These are phyloP conservation scores for Trypethelium eluteriae DNA, from an alignment of 495 filamentous ascomycete species.

Conservation along the genomic window DNA sequence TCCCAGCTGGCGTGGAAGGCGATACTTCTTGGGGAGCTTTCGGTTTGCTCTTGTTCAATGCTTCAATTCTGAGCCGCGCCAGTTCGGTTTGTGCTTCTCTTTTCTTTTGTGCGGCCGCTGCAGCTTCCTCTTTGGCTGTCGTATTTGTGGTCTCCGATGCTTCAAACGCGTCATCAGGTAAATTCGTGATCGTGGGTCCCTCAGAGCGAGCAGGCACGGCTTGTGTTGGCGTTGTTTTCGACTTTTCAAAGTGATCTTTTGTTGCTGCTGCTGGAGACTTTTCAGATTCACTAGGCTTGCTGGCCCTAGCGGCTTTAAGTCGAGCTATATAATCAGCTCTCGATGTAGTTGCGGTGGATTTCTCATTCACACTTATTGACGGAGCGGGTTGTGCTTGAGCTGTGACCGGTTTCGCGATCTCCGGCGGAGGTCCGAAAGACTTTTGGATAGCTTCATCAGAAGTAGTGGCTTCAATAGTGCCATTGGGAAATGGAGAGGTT, in stretches of 20 bases:
- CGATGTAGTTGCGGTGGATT: conserved; percentile 24
- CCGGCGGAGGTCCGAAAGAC: neutral
- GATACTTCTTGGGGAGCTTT: conserved; percentile 10
- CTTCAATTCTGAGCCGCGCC: conserved; percentile 23
- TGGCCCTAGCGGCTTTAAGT: conserved; percentile 54
- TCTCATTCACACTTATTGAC: neutral
- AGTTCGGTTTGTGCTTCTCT: conserved; percentile 25
- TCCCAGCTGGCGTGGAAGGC: conserved; percentile 26
- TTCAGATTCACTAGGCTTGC: conserved; percentile 23
- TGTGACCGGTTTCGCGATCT: neutral
- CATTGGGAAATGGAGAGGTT: neutral
- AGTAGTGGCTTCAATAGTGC: neutral
- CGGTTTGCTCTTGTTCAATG: conserved; percentile 13
- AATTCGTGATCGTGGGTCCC: neutral
- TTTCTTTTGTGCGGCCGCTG: conserved; percentile 12
- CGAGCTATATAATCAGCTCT: conserved; percentile 70
- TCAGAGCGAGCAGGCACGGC: neutral
- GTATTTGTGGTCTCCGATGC: neutral
- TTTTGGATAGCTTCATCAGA: neutral
- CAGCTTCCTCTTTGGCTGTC: neutral
- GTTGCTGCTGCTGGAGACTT: neutral
- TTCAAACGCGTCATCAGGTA: neutral
- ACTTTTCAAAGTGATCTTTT: neutral
- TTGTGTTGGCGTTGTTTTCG: neutral
- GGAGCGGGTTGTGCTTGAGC: neutral